Base-by-base conservation (phyloP, 306 rosid species). In the Morella rubra region DNA sequence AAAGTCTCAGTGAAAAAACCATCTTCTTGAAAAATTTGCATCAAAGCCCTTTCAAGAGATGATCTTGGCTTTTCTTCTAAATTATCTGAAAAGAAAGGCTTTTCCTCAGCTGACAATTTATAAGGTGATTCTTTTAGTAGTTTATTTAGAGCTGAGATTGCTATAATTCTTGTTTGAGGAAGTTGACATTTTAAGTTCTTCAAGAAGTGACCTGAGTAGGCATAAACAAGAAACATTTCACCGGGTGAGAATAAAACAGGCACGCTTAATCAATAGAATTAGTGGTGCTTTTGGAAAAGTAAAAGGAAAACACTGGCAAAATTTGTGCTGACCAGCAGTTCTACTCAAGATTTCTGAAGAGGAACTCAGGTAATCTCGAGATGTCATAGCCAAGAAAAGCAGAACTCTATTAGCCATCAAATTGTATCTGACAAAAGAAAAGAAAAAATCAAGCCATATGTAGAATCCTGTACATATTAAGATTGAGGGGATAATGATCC, bases 381-480 rank as follows among this genome's bases (percentile, higher is more conserved):
- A 95, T 64, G 97, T 95, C 97, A 95, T 87, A 75, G 98, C 97
- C 81, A 95, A 85, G 73, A 95, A 78, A 68, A 95, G 97, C 51
- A 95, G 84, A 68, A 95, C 90, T 86, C 99, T 88, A 83, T 95
- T 95, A 66, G 98, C 98, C 99, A 95, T 95, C 90, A 95, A 86
- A 85, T 92, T 95, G 82, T 95, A 95, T 87, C 99, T 95, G 82
- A 24, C 56, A 82, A 85, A 72, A 84, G 49, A 49, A 73, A n/a
- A 61, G 8, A 75, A 13, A 61, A 61, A 61, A 61, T 32, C 32
- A 61, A 32, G 68, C 44, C 68, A 61, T 61, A 32, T 58, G 40
- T 58, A 58, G 8, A 62, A 37, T 14, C 7, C 13, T 37, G 46
- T 37, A 62, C 69, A 62, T 5, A 62, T 62, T 37, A 8, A 37